phyloP scores from a whole-genome alignment of 257 asterid species.

The Lycium ferocissimum region DNA sequence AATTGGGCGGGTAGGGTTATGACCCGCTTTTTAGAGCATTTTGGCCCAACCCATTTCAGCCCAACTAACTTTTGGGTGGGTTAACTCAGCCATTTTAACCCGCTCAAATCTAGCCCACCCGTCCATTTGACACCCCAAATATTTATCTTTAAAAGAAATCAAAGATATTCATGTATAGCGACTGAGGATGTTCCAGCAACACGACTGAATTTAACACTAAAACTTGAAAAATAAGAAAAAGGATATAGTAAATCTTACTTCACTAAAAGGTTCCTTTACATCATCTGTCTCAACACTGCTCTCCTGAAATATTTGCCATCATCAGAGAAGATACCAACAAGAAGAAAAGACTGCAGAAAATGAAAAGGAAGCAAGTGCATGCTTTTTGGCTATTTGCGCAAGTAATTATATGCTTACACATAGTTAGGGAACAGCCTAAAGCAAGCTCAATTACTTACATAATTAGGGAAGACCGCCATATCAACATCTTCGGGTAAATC shows the following conservation, averaged over 20 bases:
- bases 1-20: no score
- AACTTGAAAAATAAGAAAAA: constrained; percentile 8
- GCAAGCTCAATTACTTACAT: constrained; percentile 46
- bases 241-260: constrained; percentile 39
- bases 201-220: neutral
- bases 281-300: constrained; percentile 57
- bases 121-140: no score
- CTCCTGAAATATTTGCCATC: constrained; percentile 46
- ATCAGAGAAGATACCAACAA: constrained; percentile 11
- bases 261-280: constrained; percentile 58
- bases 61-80: no score
- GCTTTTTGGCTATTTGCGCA: neutral
- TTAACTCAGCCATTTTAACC: no score
- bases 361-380: constrained; percentile 17
- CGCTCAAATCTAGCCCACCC: no score
- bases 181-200: neutral
- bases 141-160: no score
- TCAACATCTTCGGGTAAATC: constrained; percentile 52
- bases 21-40: no score
- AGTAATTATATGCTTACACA: neutral
- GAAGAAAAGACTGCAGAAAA: neutral
- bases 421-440: neutral
- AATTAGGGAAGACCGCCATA: constrained; percentile 47
- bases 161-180: neutral
- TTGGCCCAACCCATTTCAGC: no score